Percentiles rank a stretch among this genome's conserved stretches.
phyloP scores from a whole-genome alignment of 2,329 filamentous ascomycete genomes.

The Penicillium sp. region DNA sequence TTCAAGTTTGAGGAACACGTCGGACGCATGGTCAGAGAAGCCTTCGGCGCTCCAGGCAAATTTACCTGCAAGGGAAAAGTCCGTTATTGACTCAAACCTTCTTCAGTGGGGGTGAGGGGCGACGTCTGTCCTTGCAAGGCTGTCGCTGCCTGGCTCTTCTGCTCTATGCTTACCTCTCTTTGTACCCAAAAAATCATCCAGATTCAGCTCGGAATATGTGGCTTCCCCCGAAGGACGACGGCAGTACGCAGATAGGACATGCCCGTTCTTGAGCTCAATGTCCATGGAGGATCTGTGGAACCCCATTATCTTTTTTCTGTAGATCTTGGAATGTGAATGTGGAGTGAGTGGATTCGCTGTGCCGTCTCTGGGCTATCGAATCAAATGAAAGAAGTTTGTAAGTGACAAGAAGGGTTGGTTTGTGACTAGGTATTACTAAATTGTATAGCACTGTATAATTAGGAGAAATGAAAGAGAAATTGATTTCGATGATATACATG shows the following conservation, averaged over 20 bases:
- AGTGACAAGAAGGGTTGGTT: not conserved
- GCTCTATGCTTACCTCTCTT: constrained; percentile 15
- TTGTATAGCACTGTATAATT: not conserved
- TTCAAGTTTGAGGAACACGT: constrained; percentile 16
- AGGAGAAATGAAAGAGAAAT: not conserved
- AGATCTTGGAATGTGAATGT: not conserved
- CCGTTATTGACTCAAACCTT: not conserved
- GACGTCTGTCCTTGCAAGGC: not conserved
- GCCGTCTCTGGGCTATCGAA: not conserved
- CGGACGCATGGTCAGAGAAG: constrained; percentile 10
- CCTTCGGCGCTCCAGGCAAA: constrained; percentile 17
- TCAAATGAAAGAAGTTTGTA: not conserved
- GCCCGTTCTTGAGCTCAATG: constrained; percentile 18
- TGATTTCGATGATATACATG: not conserved
- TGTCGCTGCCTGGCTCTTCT: not conserved
- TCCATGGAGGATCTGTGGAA: constrained; percentile 22
- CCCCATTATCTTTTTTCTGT: constrained; percentile 10
- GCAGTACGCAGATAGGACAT: constrained; percentile 23
- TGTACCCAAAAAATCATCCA: constrained; percentile 16
- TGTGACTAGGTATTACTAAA: not conserved
- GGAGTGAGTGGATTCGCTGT: not conserved
- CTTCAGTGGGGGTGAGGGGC: not conserved
- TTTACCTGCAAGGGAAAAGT: constrained; percentile 8
- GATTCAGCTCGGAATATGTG: constrained; percentile 21
- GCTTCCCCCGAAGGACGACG: constrained; percentile 14